Conservation (phyloP, 1,284 basidiomycete genomes). For the Leccinum brunneo-olivaceum region DNA sequence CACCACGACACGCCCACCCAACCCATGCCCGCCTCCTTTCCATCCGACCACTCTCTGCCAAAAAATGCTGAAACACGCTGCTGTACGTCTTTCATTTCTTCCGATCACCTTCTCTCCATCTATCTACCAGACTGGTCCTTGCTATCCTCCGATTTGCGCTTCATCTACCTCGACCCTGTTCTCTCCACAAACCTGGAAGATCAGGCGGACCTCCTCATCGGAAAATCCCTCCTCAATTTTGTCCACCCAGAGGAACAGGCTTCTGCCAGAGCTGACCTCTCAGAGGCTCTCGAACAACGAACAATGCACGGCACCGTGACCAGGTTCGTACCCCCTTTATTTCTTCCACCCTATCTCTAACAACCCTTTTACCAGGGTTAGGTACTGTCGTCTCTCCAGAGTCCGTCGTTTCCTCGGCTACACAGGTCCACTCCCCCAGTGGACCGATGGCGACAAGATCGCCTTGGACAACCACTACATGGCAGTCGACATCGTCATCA, state of each 20-base stretch:
- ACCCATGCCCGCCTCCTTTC: slow-evolving; percentile 17
- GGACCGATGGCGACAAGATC: slow-evolving; percentile 63
- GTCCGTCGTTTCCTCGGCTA: slow-evolving; percentile 64
- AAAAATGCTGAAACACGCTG: slow-evolving; percentile 67
- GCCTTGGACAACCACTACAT: slow-evolving; percentile 77
- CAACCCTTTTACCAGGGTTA: slow-evolving; percentile 49
- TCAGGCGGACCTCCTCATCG: slow-evolving; percentile 65
- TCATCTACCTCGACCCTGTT: slow-evolving; percentile 88
- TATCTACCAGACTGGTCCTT: slow-evolving; percentile 58
- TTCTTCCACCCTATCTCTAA: slow-evolving; percentile 11
- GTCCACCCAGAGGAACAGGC: slow-evolving; percentile 87
- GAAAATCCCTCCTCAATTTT: slow-evolving; percentile 74
- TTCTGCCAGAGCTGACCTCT: slow-evolving; percentile 72
- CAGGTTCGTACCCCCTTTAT: slow-evolving; percentile 42
- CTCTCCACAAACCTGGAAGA: slow-evolving; percentile 70
- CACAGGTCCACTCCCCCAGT: slow-evolving; percentile 44
- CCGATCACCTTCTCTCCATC: slow-evolving; percentile 28
- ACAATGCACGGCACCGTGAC: slow-evolving; percentile 90
- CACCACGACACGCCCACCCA: slow-evolving; percentile 25
- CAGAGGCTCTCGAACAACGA: slow-evolving; percentile 70
- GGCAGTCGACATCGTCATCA: slow-evolving; percentile 88
- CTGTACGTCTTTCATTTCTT: slow-evolving; percentile 43
- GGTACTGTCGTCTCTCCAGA: slow-evolving; percentile 66
- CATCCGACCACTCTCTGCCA: slow-evolving; percentile 33
- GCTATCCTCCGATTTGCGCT: slow-evolving; percentile 66